Evolutionary conservation across 768 basidiomycete genomes (phyloP).

Genomic region (Basidioascus undulatus): DNA sequence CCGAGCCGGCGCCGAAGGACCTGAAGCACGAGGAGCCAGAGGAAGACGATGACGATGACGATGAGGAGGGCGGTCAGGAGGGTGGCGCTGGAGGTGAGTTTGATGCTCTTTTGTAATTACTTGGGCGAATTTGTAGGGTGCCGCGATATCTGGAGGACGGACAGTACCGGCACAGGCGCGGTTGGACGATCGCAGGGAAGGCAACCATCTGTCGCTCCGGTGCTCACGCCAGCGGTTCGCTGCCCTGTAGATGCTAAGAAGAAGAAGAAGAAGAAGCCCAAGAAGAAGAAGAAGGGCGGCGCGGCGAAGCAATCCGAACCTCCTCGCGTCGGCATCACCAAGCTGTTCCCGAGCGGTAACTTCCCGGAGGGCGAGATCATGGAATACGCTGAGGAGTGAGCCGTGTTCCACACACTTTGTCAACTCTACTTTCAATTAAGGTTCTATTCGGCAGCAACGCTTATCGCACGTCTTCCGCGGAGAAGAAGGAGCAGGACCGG

Average conservation of each 20-base stretch:
- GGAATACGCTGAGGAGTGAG: conserved; percentile 77
- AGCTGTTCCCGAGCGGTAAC: conserved; percentile 60
- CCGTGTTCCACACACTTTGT: conserved; percentile 6
- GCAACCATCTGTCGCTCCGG: too few species aligned
- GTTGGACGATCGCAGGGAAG: too few species aligned
- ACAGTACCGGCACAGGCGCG: too few species aligned
- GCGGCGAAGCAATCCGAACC: conserved; percentile 50
- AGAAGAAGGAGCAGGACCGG: conserved; percentile 62
- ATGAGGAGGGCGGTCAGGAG: conserved; percentile 14
- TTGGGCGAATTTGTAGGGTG: background rate
- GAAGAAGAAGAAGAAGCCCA: conserved; percentile 82
- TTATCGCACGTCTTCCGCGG: conserved; percentile 73
- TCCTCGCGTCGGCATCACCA: conserved; percentile 65
- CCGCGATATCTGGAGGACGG: too few species aligned
- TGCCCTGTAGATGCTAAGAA: too few species aligned
- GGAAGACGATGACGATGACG: conserved; percentile 15
- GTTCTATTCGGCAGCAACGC: conserved; percentile 34
- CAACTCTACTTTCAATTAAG: background rate
- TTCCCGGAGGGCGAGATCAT: conserved; percentile 83
- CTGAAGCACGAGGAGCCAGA: too few species aligned
- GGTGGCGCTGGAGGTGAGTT: conserved; percentile 9
- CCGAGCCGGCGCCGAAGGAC: too few species aligned
- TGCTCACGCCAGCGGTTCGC: too few species aligned
- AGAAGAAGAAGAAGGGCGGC: conserved; percentile 38
- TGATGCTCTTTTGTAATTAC: too few species aligned